Conservation (phyloP, 139 green algal species). For the Tetraselmis striata region DNA sequence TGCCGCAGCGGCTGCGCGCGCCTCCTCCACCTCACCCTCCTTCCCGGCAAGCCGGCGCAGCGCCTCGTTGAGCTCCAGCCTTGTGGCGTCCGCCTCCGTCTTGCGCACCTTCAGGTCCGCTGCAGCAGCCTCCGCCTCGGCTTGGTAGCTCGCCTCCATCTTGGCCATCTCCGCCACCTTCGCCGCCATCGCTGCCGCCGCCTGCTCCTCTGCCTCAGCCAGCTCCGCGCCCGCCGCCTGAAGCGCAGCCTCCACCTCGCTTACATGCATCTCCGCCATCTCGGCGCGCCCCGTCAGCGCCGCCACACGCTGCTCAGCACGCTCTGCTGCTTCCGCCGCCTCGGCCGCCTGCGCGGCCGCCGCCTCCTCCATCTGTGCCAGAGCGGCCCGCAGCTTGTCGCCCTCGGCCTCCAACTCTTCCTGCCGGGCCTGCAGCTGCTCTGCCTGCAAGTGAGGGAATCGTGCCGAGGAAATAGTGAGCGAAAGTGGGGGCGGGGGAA, state of each 20-base stretch:
- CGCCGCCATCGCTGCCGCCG: neutral
- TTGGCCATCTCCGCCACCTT: neutral
- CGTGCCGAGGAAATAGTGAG: no score
- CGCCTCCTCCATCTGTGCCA: neutral
- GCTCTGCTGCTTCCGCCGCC: neutral
- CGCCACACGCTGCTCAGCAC: neutral
- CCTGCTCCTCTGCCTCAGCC: neutral
- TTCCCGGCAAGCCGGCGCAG: neutral
- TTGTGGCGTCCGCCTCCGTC: neutral
- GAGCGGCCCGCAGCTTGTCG: neutral
- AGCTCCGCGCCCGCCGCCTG: neutral
- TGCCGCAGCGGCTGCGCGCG: no score
- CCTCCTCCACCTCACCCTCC: neutral
- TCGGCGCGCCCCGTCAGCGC: neutral
- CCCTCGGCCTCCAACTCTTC: neutral
- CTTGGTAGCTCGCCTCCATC: neutral
- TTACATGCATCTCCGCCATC: neutral
- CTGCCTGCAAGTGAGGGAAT: no score
- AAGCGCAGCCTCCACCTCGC: neutral
- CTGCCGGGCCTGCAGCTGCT: neutral
- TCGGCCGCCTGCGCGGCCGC: neutral
- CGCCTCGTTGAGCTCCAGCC: neutral
- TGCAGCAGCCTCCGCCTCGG: neutral
- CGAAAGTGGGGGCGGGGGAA: no score
- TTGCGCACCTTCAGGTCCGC: neutral